A percentile compares a stretch with the other conserved stretches of the same genome.
These are phyloP conservation scores for Aspergillus pseudonomiae DNA, from an alignment of 2,329 filamentous ascomycete species.

Conservation along the genomic window DNA sequence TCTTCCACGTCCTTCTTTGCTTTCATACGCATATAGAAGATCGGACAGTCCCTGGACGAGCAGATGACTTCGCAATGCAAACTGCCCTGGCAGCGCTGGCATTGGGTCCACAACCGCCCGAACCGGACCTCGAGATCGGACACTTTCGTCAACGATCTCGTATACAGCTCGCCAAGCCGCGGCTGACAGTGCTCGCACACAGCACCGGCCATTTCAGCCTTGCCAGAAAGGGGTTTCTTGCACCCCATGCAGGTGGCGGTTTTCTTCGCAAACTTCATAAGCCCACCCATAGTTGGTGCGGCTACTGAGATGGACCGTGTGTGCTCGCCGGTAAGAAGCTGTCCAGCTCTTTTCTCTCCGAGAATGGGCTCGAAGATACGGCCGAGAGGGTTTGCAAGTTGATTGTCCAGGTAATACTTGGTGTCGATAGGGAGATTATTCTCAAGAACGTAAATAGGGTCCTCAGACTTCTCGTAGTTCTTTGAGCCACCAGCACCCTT, in stretches of 20 bases:
- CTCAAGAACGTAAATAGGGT: constrained; percentile 94
- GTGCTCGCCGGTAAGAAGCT: constrained; percentile 87
- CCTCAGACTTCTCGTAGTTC: constrained; percentile 96
- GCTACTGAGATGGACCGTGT: constrained; percentile 93
- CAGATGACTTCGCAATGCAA: constrained; percentile 99
- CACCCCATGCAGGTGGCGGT: constrained; percentile 98
- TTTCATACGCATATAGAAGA: constrained; percentile 99
- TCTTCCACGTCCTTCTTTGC: constrained; percentile 99
- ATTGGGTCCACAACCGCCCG: constrained; percentile 94
- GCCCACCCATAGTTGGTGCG: constrained; percentile 83
- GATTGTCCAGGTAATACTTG: constrained; percentile 97
- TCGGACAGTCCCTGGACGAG: constrained; percentile 92
- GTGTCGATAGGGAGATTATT: constrained; percentile 98
- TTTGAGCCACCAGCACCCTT: constrained; percentile 86
- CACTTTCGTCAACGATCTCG: constrained; percentile 83
- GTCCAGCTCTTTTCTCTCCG: constrained; percentile 86
- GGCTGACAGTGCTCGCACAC: constrained; percentile 86
- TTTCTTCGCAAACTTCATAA: constrained; percentile 99
- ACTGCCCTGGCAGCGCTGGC: constrained; percentile 94
- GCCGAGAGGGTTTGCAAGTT: constrained; percentile 88
- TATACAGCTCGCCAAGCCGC: constrained; percentile 88
- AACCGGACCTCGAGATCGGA: constrained; percentile 93
- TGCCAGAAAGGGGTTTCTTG: constrained; percentile 87
- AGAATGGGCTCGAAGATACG: constrained; percentile 98
- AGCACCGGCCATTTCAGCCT: constrained; percentile 79